Percentiles rank a stretch among this genome's conserved stretches.
Evolutionary conservation across 345 rosid genomes (phyloP).

Genomic region (Noccaea bulbosa): DNA sequence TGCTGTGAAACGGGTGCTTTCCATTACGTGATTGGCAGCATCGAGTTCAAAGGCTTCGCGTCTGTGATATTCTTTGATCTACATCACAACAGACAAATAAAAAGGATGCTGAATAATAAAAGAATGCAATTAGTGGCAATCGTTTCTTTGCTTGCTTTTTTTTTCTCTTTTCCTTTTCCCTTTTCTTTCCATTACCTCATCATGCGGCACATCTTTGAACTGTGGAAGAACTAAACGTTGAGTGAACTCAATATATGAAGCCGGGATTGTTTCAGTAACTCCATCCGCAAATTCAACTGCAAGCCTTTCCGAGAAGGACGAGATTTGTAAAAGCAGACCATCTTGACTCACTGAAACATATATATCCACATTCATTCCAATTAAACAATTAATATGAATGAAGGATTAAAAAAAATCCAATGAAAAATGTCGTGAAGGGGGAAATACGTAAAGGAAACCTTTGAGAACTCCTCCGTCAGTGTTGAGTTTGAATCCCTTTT

Average conservation of each 20-base stretch:
- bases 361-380: neutral
- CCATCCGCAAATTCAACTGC: slow-evolving; percentile 68
- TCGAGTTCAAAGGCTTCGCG: slow-evolving; percentile 85
- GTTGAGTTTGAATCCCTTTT: slow-evolving; percentile 70
- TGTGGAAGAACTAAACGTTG: slow-evolving; percentile 80
- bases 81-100: slow-evolving; percentile 22
- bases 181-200: slow-evolving; percentile 53
- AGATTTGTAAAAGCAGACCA: slow-evolving; percentile 79
- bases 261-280: slow-evolving; percentile 57
- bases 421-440: neutral
- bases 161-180: no score
- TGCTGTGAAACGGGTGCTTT: slow-evolving; percentile 59
- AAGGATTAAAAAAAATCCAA: neutral
- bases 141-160: slow-evolving; percentile 50
- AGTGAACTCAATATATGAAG: slow-evolving; percentile 88
- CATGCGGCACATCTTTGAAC: slow-evolving; percentile 52
- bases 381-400: neutral
- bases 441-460: slow-evolving; percentile 51
- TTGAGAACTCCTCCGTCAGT: slow-evolving; percentile 79
- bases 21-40: slow-evolving; percentile 83
- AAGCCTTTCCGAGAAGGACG: slow-evolving; percentile 72
- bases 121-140: neutral
- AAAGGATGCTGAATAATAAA: neutral
- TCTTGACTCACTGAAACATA: slow-evolving; percentile 71
- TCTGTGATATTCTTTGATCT: slow-evolving; percentile 78